These are phyloP conservation scores for Fraxinus sp. DNA, from an alignment of 305 asterid species.

Conservation along the genomic window DNA sequence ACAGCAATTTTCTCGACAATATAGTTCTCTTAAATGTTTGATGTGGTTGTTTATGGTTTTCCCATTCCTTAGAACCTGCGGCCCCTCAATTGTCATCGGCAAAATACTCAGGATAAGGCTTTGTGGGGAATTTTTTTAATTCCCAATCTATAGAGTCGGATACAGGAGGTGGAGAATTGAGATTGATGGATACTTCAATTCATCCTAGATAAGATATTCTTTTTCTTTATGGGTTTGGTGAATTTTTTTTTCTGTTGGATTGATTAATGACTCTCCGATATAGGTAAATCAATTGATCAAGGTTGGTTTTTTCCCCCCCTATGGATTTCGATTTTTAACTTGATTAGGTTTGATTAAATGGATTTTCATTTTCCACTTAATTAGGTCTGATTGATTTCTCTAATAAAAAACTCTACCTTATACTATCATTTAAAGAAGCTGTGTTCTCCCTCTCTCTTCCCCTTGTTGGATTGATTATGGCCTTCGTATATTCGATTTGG, in stretches of 20 bases:
- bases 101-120: not conserved
- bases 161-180: not conserved
- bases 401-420: not conserved
- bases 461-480: not conserved
- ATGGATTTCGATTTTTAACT: not conserved
- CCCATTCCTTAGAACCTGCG: not conserved
- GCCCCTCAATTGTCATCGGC: not conserved
- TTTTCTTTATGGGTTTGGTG: not conserved
- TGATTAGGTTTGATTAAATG: not conserved
- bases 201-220: not conserved
- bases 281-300: not conserved
- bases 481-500: not conserved
- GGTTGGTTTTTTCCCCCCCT: not conserved
- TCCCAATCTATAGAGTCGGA: not conserved
- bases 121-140: not conserved
- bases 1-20: not conserved
- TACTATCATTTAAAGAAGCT: not conserved
- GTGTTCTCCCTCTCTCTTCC: not conserved
- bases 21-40: not conserved
- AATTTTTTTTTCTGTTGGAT: not conserved
- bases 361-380: not conserved
- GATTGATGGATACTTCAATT: not conserved
- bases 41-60: not conserved
- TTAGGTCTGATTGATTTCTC: not conserved
- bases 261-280: not conserved